Evolutionary conservation across 306 rosid genomes (phyloP).

Genomic region (Malus sieversii): DNA sequence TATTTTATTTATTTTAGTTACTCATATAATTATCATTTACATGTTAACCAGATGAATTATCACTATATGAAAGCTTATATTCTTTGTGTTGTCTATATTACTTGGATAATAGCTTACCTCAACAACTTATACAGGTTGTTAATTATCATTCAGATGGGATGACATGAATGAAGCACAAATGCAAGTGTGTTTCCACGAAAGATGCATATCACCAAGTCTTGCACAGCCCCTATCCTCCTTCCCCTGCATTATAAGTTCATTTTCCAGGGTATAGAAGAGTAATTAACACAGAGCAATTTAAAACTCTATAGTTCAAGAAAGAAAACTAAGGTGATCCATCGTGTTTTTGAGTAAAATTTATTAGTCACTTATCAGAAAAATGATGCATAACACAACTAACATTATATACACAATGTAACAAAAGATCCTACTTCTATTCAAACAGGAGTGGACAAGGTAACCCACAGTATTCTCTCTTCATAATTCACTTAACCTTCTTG

Average conservation of each 20-base stretch:
- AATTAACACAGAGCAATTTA: neutral
- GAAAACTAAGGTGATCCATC: neutral
- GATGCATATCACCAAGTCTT: slow-evolving; percentile 61
- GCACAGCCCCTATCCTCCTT: slow-evolving; percentile 57
- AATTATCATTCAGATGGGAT: neutral
- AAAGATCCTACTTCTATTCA: neutral
- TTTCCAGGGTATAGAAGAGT: neutral
- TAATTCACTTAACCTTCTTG: neutral
- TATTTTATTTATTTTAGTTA: no score
- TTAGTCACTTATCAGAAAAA: neutral
- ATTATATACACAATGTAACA: neutral
- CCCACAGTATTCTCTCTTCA: neutral
- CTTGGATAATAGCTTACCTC: no score
- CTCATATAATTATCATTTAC: no score
- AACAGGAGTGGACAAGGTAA: neutral
- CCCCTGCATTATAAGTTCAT: slow-evolving; percentile 55
- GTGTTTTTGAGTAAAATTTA: neutral
- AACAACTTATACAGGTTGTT: no score
- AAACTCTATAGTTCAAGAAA: neutral
- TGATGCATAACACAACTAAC: neutral
- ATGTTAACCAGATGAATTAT: no score
- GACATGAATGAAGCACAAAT: slow-evolving; percentile 67
- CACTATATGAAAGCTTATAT: no score
- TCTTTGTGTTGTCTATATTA: no score
- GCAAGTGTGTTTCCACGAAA: slow-evolving; percentile 49